Conservation (phyloP, 306 rosid genomes). For the Pyrus bretschneideri region DNA sequence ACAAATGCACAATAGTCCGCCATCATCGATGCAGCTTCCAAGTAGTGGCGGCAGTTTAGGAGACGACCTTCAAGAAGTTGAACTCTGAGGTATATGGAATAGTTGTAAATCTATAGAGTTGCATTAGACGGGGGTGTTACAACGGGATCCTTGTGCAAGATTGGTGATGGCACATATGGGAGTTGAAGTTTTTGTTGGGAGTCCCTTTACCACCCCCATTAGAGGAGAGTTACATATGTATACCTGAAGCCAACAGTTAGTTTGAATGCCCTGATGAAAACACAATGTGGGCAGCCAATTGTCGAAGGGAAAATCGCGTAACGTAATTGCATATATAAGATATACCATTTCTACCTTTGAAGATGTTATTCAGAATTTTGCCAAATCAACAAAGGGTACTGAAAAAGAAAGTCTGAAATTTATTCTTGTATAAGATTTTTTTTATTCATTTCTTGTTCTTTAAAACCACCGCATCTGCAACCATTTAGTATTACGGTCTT, state of each 20-base stretch:
- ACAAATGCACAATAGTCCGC: constrained; percentile 24
- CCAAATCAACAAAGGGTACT: background rate
- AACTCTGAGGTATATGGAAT: constrained; percentile 34
- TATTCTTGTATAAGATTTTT: background rate
- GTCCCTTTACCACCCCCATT: constrained; percentile 5
- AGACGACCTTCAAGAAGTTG: constrained; percentile 67
- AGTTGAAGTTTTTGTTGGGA: constrained; percentile 6
- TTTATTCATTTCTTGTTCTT: background rate
- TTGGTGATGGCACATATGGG: background rate
- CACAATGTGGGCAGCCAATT: background rate
- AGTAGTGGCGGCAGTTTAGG: constrained; percentile 38
- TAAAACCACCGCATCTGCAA: too few species aligned
- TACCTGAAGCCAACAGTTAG: constrained; percentile 2
- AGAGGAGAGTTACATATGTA: constrained; percentile 3
- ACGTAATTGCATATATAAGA: background rate
- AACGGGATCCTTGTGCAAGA: constrained; percentile 5
- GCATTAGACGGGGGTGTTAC: background rate
- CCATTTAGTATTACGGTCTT: too few species aligned
- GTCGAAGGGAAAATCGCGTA: background rate
- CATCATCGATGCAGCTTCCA: constrained; percentile 18
- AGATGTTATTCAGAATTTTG: background rate
- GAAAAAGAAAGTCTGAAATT: background rate
- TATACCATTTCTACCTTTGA: background rate
- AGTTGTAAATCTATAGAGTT: background rate
- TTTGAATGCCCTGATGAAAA: background rate